Base-by-base conservation (phyloP, 73 alveolate genomes). In the Paramecium biaurelia region DNA sequence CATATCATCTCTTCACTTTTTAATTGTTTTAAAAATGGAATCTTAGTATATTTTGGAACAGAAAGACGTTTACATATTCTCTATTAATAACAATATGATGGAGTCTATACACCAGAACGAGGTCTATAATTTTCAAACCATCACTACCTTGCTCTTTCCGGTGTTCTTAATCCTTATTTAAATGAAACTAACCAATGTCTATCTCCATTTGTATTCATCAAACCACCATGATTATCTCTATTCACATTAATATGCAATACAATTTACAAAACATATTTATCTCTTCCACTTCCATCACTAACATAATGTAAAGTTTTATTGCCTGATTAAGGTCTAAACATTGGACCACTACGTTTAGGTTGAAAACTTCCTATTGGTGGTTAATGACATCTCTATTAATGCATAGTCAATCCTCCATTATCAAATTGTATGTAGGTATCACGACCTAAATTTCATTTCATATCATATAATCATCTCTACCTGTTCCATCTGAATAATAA, bases 211-310 rank as follows among this genome's bases (percentile, higher is more conserved):
- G 86, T 72, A 72, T 72, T 72, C 58, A 72, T 32, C 7, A 72
- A 38, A 12, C 86, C 86, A 14, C 86, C 86, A 72, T 72, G 86
- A n/a, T 72, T 72, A 34, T 72, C 86, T 72, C 86, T 72, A 63
- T 30, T 32, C 49, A 63, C 45, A 28, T 28, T 72, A 10, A 53
- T 53, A 18, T 53, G 10, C 68, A 53, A 28, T 34, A 35, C 56
- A 28, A 23, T 59, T 86, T 86, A 86, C 93, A 86, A 63, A 11
- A 86, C 85, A 34, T 86, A 86, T 35, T 86, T 86, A 38, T 86
- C 93, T 41, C 93, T 58, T 15, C 93, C 93, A 38, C 85, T 63
- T 35, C 93, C 93, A 86, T 86, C 93, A 34, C 88, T 63, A 2
- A 49, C 70, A 67, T 86, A 86, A 86, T 86, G 93, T 6, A 86